Evolutionary conservation across 768 basidiomycete species (phyloP).

Genomic region (Mycena kentingensis): DNA sequence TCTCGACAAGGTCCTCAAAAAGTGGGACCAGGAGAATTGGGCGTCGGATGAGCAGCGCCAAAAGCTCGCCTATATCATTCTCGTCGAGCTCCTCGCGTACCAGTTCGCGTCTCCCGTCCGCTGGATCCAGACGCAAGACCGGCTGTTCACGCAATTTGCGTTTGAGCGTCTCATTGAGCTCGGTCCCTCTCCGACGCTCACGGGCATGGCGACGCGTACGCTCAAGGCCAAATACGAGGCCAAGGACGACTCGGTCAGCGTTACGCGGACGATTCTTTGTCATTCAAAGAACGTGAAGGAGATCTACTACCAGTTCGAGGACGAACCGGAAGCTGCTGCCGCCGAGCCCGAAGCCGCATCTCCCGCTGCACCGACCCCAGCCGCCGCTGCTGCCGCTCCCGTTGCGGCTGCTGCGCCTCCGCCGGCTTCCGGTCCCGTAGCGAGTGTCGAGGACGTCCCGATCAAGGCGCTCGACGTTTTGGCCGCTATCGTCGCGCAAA

Average conservation of each 20-base stretch:
- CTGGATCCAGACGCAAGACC: slow-evolving; percentile 99
- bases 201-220: slow-evolving; percentile 91
- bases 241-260: slow-evolving; percentile 82
- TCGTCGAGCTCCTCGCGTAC: slow-evolving; percentile 96
- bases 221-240: slow-evolving; percentile 93
- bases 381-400: slow-evolving; percentile 34
- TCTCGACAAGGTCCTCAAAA: slow-evolving; percentile 90
- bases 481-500: slow-evolving; percentile 89
- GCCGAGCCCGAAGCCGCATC: slow-evolving; percentile 40
- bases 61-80: slow-evolving; percentile 91
- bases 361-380: too few relatives aligned
- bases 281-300: slow-evolving; percentile 95
- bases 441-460: slow-evolving; percentile 85
- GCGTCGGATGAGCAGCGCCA: slow-evolving; percentile 79
- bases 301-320: slow-evolving; percentile 97
- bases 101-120: slow-evolving; percentile 98
- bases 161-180: slow-evolving; percentile 96
- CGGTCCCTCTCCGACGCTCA: slow-evolving; percentile 94
- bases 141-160: slow-evolving; percentile 80
- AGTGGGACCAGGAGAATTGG: slow-evolving; percentile 94
- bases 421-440: slow-evolving; percentile 61
- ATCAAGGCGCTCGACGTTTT: slow-evolving; percentile 90
- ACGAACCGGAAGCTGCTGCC: slow-evolving; percentile 58
- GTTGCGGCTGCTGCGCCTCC: slow-evolving; percentile 41
- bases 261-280: slow-evolving; percentile 80